Conservation (phyloP, 345 rosid species). For the Aquilaria sinensis region DNA sequence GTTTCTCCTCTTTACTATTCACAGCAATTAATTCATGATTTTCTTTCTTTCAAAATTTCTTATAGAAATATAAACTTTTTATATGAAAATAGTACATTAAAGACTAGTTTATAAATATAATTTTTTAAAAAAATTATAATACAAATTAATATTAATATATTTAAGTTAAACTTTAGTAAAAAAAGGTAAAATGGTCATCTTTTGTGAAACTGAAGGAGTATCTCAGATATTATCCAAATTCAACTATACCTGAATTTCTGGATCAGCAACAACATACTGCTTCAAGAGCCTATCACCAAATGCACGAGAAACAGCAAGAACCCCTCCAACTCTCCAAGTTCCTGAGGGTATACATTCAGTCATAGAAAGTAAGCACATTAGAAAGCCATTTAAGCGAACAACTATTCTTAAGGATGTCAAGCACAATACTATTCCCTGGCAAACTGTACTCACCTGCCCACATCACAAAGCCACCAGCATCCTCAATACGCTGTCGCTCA, state of each 20-base stretch:
- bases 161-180: no score
- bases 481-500: slow-evolving; percentile 96
- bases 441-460: slow-evolving; percentile 76
- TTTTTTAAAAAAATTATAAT: no score
- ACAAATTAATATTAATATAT: no score
- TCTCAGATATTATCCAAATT: not conserved
- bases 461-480: slow-evolving; percentile 99
- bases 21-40: no score
- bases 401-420: not conserved
- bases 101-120: no score
- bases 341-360: slow-evolving; percentile 35
- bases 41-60: no score
- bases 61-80: no score
- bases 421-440: not conserved
- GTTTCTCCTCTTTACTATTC: no score
- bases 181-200: not conserved
- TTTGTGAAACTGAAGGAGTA: not conserved
- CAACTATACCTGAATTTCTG: slow-evolving; percentile 76
- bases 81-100: no score
- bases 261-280: slow-evolving; percentile 99
- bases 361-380: not conserved
- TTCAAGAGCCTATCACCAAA: slow-evolving; percentile 96
- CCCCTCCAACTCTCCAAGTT: slow-evolving; percentile 99
- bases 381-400: not conserved
- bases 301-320: slow-evolving; percentile 99